These are phyloP conservation scores for Lactarius sp. DNA, from an alignment of 768 basidiomycete species.

Conservation along the genomic window DNA sequence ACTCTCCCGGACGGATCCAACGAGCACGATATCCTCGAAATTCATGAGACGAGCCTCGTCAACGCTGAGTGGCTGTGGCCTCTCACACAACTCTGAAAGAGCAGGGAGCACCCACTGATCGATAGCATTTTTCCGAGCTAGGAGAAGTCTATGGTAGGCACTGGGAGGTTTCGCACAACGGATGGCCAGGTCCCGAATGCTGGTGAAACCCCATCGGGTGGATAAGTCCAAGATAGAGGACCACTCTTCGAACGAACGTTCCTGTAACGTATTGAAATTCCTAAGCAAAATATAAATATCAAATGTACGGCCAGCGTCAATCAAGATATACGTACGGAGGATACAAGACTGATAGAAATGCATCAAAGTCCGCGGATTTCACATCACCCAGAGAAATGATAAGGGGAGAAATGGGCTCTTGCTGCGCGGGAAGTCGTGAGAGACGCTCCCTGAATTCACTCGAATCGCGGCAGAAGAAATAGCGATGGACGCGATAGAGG, in stretches of 20 bases:
- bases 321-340: conserved; percentile 11
- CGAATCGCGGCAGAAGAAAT: conserved; percentile 19
- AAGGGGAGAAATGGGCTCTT: neutral
- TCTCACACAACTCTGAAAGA: conserved; percentile 8
- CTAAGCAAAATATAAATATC: neutral
- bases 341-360: conserved; percentile 22
- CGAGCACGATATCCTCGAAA: conserved; percentile 16
- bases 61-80: conserved; percentile 13
- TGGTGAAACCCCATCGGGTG: conserved; percentile 20
- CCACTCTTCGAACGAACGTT: conserved; percentile 17
- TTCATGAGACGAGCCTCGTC: conserved; percentile 17
- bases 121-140: conserved; percentile 7
- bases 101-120: conserved; percentile 16
- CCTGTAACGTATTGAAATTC: conserved; percentile 9
- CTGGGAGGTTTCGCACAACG: neutral
- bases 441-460: conserved; percentile 1
- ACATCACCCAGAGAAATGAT: conserved; percentile 9
- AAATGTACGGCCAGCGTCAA: neutral
- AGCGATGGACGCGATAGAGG: conserved; percentile 20
- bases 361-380: conserved; percentile 15
- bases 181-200: conserved; percentile 18
- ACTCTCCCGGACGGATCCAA: conserved; percentile 12
- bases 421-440: neutral
- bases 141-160: neutral
- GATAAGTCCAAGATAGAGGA: conserved; percentile 19